Evolutionary conservation across 2,329 filamentous ascomycete genomes (phyloP).

Genomic region (Chalaropsis ovoidea): DNA sequence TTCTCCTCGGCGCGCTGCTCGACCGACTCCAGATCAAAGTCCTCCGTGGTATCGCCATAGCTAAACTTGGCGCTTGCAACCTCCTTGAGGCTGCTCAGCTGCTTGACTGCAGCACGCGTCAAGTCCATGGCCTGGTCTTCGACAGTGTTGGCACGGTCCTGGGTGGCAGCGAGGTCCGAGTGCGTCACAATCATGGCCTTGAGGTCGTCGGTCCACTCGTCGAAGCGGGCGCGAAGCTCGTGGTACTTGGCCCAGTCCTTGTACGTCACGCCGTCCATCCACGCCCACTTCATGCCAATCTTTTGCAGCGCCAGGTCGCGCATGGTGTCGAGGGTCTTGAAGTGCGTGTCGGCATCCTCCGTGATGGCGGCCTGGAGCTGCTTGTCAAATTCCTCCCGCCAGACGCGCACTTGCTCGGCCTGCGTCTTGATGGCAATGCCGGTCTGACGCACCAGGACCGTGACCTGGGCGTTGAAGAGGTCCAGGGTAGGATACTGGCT

Average conservation of each 20-base stretch:
- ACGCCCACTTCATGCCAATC: constrained; percentile 90
- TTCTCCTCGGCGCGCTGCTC: constrained; percentile 45
- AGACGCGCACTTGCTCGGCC: constrained; percentile 65
- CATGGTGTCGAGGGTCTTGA: constrained; percentile 72
- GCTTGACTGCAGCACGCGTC: constrained; percentile 67
- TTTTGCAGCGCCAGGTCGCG: constrained; percentile 78
- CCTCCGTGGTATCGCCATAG: constrained; percentile 61
- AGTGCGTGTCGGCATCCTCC: constrained; percentile 65
- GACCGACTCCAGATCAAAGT: constrained; percentile 63
- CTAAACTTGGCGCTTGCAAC: constrained; percentile 75
- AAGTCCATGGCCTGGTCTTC: constrained; percentile 71
- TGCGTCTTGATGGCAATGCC: constrained; percentile 65
- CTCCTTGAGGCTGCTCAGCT: constrained; percentile 71
- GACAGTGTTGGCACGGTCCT: constrained; percentile 55
- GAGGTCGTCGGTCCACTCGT: constrained; percentile 75
- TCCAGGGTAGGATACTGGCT: constrained; percentile 38
- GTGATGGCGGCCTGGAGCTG: constrained; percentile 60
- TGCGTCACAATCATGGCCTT: constrained; percentile 66
- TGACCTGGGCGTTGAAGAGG: constrained; percentile 37
- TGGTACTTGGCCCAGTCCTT: constrained; percentile 97
- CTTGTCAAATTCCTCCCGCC: constrained; percentile 62
- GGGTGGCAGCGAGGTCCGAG: constrained; percentile 57
- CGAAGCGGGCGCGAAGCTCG: constrained; percentile 69
- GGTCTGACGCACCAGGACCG: constrained; percentile 48
- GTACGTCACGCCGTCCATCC: constrained; percentile 91